A percentile compares a stretch with the other conserved stretches of the same genome.
Conservation (phyloP, 2,329 filamentous ascomycete species). For the Sporothrix pallida region DNA sequence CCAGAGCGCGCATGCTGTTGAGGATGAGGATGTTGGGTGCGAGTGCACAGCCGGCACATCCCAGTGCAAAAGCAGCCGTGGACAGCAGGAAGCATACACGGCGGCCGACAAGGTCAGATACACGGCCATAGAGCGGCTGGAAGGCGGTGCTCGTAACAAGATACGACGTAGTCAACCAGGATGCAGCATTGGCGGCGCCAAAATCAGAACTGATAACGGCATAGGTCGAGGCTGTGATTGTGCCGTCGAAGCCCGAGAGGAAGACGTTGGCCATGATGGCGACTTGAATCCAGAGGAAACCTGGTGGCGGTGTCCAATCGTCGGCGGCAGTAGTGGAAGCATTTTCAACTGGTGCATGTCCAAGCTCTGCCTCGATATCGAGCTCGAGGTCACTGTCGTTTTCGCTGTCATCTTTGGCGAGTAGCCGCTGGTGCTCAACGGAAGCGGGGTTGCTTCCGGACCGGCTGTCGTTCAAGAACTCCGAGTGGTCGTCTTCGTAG, state of each 20-base stretch:
- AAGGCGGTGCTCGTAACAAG: constrained; percentile 76
- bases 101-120: constrained; percentile 65
- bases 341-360: background rate
- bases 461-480: background rate
- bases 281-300: constrained; percentile 64
- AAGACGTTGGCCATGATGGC: constrained; percentile 71
- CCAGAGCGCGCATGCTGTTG: constrained; percentile 59
- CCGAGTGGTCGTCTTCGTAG: background rate
- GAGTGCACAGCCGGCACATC: constrained; percentile 58
- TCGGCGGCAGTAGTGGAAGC: background rate
- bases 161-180: constrained; percentile 65
- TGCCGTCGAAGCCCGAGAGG: constrained; percentile 71
- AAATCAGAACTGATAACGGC: constrained; percentile 62
- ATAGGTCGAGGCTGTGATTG: constrained; percentile 75
- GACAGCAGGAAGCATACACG: constrained; percentile 69
- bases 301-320: constrained; percentile 38
- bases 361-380: constrained; percentile 14
- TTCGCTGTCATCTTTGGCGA: background rate
- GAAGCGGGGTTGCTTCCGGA: background rate
- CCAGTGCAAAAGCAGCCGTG: constrained; percentile 44
- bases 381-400: background rate
- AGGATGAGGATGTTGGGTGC: constrained; percentile 57
- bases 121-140: constrained; percentile 67
- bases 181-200: constrained; percentile 56
- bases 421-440: background rate